Evolutionary conservation across 371 early-diverging fungal species (phyloP).

Genomic region (Apophysomyces variabilis): DNA sequence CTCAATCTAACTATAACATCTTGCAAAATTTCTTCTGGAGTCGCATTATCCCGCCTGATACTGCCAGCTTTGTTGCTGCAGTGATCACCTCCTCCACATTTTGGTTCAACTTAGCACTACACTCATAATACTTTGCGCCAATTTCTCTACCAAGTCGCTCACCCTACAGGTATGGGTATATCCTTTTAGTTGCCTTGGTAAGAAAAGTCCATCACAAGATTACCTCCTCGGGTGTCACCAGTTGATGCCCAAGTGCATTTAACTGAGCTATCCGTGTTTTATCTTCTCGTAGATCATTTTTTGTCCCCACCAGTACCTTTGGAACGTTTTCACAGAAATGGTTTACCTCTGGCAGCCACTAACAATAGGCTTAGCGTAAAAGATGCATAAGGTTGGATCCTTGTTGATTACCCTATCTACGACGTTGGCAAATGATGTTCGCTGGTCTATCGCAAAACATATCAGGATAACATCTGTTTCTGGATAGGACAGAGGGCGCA

Average conservation of each 20-base stretch:
- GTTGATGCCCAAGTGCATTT: slow-evolving; percentile 38
- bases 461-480: slow-evolving; percentile 78
- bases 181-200: background rate
- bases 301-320: slow-evolving; percentile 88
- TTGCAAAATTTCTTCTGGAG: slow-evolving; percentile 49
- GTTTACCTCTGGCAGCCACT: slow-evolving; percentile 87
- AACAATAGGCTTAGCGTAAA: slow-evolving; percentile 1
- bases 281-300: slow-evolving; percentile 79
- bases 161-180: slow-evolving; percentile 31
- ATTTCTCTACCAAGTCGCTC: slow-evolving; percentile 52
- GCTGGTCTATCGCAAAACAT: slow-evolving; percentile 69
- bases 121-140: slow-evolving; percentile 56
- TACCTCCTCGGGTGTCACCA: slow-evolving; percentile 43
- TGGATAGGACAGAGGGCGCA: slow-evolving; percentile 79
- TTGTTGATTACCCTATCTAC: slow-evolving; percentile 44
- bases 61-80: slow-evolving; percentile 51
- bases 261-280: slow-evolving; percentile 34
- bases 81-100: slow-evolving; percentile 53
- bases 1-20: slow-evolving; percentile 19
- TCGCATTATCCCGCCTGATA: slow-evolving; percentile 44
- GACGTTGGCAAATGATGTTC: slow-evolving; percentile 73
- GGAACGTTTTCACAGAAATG: slow-evolving; percentile 86
- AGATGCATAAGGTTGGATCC: background rate
- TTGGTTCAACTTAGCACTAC: slow-evolving; percentile 51
- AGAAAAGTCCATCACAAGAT: slow-evolving; percentile 7